These are phyloP conservation scores for Omphalea diandra DNA, from an alignment of 441 rosid species.

Conservation along the genomic window DNA sequence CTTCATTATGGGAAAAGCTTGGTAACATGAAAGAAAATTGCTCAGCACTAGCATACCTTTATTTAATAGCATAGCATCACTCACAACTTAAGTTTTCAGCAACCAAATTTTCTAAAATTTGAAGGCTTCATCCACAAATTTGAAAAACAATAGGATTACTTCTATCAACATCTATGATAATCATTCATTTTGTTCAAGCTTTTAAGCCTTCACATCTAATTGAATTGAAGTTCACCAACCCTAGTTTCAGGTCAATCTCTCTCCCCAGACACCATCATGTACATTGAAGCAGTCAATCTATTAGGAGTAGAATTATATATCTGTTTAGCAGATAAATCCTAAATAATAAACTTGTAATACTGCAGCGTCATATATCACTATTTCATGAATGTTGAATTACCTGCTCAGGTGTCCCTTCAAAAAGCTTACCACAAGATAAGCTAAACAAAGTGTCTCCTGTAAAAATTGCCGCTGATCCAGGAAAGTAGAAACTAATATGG, in stretches of 20 bases:
- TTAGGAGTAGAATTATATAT: not conserved
- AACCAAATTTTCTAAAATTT: not conserved
- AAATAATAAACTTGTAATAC: not conserved
- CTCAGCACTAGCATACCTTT: no score
- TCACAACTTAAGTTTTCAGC: no score
- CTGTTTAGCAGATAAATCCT: not conserved
- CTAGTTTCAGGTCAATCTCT: not conserved
- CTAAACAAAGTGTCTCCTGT: slow-evolving; percentile 96
- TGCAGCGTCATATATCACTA: no score
- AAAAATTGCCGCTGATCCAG: slow-evolving; percentile 80
- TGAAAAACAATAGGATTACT: not conserved
- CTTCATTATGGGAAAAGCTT: not conserved
- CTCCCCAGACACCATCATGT: not conserved
- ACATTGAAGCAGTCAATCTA: not conserved
- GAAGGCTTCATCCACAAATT: not conserved
- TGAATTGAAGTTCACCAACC: not conserved
- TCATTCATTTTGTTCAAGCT: not conserved
- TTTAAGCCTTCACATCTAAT: not conserved
- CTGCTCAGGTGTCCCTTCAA: slow-evolving; percentile 96
- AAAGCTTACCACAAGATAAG: slow-evolving; percentile 95
- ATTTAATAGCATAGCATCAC: no score
- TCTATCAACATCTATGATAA: not conserved
- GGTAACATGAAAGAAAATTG: not conserved
- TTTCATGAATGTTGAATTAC: slow-evolving; percentile 32
- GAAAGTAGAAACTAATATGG: slow-evolving; percentile 94